These are phyloP conservation scores for Patellifolia procumbens DNA, from an alignment of 179 eudicot species.

Conservation along the genomic window DNA sequence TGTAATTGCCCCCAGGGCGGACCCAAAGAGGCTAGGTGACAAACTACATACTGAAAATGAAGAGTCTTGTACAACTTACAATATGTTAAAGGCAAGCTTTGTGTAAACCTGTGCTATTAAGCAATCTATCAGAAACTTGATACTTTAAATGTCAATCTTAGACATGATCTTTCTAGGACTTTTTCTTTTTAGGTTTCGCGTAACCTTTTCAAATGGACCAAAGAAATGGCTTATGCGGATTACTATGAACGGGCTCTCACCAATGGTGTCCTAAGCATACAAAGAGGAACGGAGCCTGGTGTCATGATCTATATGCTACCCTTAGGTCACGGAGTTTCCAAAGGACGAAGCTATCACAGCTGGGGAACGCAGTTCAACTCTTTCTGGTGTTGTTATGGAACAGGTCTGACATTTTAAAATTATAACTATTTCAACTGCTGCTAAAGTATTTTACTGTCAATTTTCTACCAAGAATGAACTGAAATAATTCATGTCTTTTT, in stretches of 20 bases:
- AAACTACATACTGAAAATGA: constrained; percentile 64
- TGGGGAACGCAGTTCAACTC: constrained; percentile 74
- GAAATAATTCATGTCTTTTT: background rate
- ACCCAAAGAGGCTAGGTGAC: constrained; percentile 75
- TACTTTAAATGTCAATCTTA: background rate
- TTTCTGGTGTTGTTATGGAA: background rate
- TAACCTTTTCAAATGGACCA: constrained; percentile 90
- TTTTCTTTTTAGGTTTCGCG: constrained; percentile 67
- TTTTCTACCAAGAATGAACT: background rate
- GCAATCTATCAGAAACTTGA: background rate
- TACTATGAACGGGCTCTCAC: constrained; percentile 89
- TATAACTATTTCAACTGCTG: too few relatives aligned
- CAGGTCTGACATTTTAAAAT: too few relatives aligned
- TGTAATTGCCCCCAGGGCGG: constrained; percentile 47
- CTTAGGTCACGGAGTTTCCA: constrained; percentile 72
- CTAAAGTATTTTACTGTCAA: too few relatives aligned
- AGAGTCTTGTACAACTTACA: constrained; percentile 93
- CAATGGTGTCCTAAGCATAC: constrained; percentile 88
- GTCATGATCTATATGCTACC: constrained; percentile 98
- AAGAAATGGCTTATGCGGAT: constrained; percentile 80
- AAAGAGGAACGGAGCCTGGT: constrained; percentile 87
- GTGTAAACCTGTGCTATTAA: background rate
- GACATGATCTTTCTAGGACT: background rate
- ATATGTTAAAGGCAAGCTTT: constrained; percentile 80
- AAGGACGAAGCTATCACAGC: constrained; percentile 56